phyloP scores from a whole-genome alignment of 306 rosid genomes.

The Astragalus glycyphyllos region DNA sequence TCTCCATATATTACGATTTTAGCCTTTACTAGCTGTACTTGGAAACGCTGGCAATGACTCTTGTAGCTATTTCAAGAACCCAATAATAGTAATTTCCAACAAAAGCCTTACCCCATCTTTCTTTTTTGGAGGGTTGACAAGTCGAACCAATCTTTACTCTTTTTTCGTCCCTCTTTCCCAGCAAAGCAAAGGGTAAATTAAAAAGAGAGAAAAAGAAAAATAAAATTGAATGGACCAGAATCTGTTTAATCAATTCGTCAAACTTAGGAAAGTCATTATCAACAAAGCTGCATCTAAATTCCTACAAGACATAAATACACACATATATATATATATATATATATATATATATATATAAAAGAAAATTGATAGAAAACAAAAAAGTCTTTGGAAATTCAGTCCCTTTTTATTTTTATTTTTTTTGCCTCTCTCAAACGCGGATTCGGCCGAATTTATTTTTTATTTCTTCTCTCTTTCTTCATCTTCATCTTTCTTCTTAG shows the following conservation, averaged over 20 bases:
- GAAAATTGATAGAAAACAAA: background rate
- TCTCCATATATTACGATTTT: background rate
- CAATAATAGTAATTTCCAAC: slow-evolving; percentile 47
- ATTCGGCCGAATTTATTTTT: slow-evolving; percentile 36
- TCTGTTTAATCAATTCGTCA: slow-evolving; percentile 55
- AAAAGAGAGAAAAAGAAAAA: slow-evolving; percentile 1
- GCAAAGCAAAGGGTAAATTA: background rate
- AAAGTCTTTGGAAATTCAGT: slow-evolving; percentile 53
- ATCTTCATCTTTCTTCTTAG: slow-evolving; percentile 37
- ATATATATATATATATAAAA: too few species aligned
- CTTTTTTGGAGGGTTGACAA: slow-evolving; percentile 33
- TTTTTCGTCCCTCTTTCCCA: background rate
- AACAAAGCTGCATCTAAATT: slow-evolving; percentile 42
- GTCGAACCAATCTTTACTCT: slow-evolving; percentile 33
- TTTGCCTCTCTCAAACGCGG: slow-evolving; percentile 53
- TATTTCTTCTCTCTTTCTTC: background rate
- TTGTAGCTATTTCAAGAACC: background rate
- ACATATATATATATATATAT: too few species aligned
- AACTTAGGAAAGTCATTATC: slow-evolving; percentile 60
- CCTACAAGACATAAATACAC: background rate
- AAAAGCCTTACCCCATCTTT: slow-evolving; percentile 33
- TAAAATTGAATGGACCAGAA: slow-evolving; percentile 57
- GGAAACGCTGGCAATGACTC: slow-evolving; percentile 7
- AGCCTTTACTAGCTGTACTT: background rate
- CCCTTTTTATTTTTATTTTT: slow-evolving; percentile 14